These are phyloP conservation scores for Trichoderma afroharzianum DNA, from an alignment of 2,329 filamentous ascomycete species.

Conservation along the genomic window DNA sequence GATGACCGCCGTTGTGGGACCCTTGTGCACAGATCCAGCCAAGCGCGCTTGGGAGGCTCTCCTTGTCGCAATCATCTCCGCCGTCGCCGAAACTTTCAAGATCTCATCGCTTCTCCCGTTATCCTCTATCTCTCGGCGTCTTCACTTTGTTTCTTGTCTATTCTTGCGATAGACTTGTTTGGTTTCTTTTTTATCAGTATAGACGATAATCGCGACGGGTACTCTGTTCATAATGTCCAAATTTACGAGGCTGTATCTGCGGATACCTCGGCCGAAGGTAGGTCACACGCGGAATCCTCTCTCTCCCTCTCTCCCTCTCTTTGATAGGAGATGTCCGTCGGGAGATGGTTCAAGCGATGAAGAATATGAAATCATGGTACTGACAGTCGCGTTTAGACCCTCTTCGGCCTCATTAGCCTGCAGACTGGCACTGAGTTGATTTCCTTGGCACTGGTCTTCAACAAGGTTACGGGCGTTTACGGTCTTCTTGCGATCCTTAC, in stretches of 20 bases:
- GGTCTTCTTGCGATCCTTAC: conserved; percentile 85
- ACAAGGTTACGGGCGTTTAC: conserved; percentile 89
- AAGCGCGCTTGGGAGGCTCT: conserved; percentile 8
- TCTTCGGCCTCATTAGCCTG: conserved; percentile 81
- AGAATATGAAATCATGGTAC: not conserved
- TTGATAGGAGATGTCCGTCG: not conserved
- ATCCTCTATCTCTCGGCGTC: not conserved
- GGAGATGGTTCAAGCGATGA: not conserved
- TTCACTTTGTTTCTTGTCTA: not conserved
- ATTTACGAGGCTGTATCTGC: conserved; percentile 36
- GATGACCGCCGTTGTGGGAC: not conserved
- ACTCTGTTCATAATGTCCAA: conserved; percentile 30
- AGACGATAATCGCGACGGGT: not conserved
- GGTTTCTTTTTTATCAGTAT: not conserved
- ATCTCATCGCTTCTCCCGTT: not conserved
- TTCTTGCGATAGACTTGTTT: not conserved
- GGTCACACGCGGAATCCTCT: conserved; percentile 1
- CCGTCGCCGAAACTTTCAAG: conserved; percentile 14
- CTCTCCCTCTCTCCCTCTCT: not conserved
- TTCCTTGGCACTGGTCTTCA: conserved; percentile 77
- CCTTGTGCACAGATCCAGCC: not conserved
- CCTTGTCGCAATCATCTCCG: conserved; percentile 18
- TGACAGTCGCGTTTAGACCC: conserved; percentile 53
- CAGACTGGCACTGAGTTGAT: conserved; percentile 85
- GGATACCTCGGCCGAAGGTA: conserved; percentile 41